phyloP scores from a whole-genome alignment of 768 basidiomycete species.

The Pluteus cervinus region DNA sequence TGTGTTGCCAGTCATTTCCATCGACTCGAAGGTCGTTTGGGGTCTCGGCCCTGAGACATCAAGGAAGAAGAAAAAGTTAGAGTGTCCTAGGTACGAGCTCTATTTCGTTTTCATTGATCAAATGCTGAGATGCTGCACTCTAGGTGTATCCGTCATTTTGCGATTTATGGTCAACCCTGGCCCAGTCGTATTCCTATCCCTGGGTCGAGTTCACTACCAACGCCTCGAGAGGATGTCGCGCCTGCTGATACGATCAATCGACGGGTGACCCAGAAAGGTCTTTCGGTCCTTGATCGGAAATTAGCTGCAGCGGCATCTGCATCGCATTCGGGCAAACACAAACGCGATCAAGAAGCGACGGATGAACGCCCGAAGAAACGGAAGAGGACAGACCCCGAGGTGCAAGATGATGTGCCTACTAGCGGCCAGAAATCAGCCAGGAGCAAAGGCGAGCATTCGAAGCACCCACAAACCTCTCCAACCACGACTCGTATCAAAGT shows the following conservation, averaged over 20 bases:
- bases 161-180: constrained; percentile 71
- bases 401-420: constrained; percentile 37
- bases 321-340: constrained; percentile 14
- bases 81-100: constrained; percentile 82
- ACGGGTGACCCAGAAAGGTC: constrained; percentile 45
- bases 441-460: no score
- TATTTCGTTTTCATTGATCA: constrained; percentile 4
- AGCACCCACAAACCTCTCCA: no score
- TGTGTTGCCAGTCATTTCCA: constrained; percentile 69
- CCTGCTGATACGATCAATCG: constrained; percentile 40
- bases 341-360: constrained; percentile 22
- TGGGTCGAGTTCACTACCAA: constrained; percentile 36
- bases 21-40: constrained; percentile 73
- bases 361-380: constrained; percentile 13
- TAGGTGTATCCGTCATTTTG: constrained; percentile 76
- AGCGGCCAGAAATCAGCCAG: constrained; percentile 11
- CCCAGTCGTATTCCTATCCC: constrained; percentile 54
- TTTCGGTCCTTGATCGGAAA: constrained; percentile 50
- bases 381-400: constrained; percentile 14
- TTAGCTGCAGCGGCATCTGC: constrained; percentile 35
- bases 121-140: constrained; percentile 3
- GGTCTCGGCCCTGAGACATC: constrained; percentile 50
- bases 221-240: constrained; percentile 46
- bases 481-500: no score
- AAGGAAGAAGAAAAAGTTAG: constrained; percentile 54